These are phyloP conservation scores for Pleurotus cornucopiae DNA, from an alignment of 768 basidiomycete species.

Conservation along the genomic window DNA sequence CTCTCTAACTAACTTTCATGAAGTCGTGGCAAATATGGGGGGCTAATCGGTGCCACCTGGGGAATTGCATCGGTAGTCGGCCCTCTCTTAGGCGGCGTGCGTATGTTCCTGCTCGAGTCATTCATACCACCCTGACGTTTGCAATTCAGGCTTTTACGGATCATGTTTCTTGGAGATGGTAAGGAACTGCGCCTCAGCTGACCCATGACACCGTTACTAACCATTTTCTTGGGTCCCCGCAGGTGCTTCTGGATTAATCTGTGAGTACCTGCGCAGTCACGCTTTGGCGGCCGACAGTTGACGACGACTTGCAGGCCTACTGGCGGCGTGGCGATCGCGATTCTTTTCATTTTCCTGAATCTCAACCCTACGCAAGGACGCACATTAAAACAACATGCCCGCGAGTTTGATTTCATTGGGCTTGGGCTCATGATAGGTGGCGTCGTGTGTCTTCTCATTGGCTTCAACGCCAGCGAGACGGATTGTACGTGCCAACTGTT, in stretches of 20 bases:
- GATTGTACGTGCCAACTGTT: conserved; percentile 51
- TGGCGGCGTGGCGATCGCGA: conserved; percentile 55
- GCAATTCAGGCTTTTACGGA: conserved; percentile 57
- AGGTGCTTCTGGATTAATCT: conserved; percentile 79
- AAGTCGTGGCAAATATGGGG: conserved; percentile 77
- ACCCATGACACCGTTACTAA: conserved; percentile 1
- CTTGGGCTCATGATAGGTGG: conserved; percentile 59
- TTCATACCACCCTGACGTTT: conserved; percentile 5
- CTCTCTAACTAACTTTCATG: neutral
- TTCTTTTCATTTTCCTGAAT: conserved; percentile 74
- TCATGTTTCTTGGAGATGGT: conserved; percentile 80
- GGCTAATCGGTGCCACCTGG: conserved; percentile 76
- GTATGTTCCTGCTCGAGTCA: neutral
- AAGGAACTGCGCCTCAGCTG: conserved; percentile 12
- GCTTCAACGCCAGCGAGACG: conserved; percentile 67
- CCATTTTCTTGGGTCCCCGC: conserved; percentile 4
- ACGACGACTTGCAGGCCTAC: conserved; percentile 48
- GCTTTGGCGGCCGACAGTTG: no score
- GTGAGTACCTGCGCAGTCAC: conserved; percentile 27
- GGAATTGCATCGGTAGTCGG: conserved; percentile 70
- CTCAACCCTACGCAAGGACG: conserved; percentile 70
- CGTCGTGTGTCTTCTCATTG: conserved; percentile 64
- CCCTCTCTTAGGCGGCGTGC: conserved; percentile 77
- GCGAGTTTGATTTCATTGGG: conserved; percentile 71
- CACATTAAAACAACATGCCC: conserved; percentile 52